Evolutionary conservation across 1,284 basidiomycete species (phyloP), one percentile per base, ranked within the genome.

Genomic region (Tetrapyrgos nigripes): DNA sequence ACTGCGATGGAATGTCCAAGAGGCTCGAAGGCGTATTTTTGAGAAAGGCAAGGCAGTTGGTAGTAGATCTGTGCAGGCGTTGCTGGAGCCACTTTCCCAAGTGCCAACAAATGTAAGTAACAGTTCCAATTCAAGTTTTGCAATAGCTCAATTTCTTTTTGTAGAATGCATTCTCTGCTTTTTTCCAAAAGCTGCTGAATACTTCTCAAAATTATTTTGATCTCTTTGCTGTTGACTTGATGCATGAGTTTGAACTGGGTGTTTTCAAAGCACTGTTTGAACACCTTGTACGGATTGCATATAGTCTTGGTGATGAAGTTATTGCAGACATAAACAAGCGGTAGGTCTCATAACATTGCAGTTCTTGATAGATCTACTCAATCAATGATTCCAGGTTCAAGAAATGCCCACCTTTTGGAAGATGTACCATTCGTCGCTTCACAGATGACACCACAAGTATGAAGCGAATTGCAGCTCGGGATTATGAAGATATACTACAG

Each of bases 241-340:
- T 58, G 13, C 50, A 58, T 51, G 40, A 58, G n/a, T 53, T 63
- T 17, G 66, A 67, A 43, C 55, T 68, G 48, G 67, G 68, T 1
- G 59, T 70, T 0, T 71, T 69, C 70, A 73, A 71, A 55, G 50
- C 53, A 9, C 3, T 69, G 0, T 62, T 74, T 23, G 62, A 40
- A 0, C 69, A 73, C 43, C 48, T 74, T 0, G 52, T 73, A 3
- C 58, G 60, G 1, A 65, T 73, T 4, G 53, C 72, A 0, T 19
- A 65, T n/a, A 52, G 62, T 0, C 11, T 49, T 3, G 48, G 35
- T 13, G 46, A 50, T 11, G 23, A 26, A 4, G n/a, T 27, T 17
- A 10, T 66, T 3, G 27, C 52, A 21, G 55, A 59, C 21, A 43
- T 68, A 0, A 50, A 62, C 6, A 8, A 21, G 13, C 46, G 62